Base-by-base conservation (phyloP, 345 rosid species). In the Aegle marmelos region DNA sequence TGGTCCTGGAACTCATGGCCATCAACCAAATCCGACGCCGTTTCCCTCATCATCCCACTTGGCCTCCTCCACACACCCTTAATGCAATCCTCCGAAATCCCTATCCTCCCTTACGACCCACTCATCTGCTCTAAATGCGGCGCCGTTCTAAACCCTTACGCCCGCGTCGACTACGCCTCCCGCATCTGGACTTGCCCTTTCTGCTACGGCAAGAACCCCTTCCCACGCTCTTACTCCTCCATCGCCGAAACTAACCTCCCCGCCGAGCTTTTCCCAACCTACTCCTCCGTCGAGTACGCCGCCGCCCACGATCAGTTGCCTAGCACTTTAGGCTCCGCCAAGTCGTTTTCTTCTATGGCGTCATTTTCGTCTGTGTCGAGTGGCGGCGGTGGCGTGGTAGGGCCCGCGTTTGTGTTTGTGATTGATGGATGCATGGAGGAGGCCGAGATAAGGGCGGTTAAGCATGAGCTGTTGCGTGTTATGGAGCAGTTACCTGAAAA, bases 1-100 rank as follows among this genome's bases (percentile, higher is more conserved):
- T 96, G 98, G 99, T 77, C 98, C 10, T 94, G 99, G 99, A 92
- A 94, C 86, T 89, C 98, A 59, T 96, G 99, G 99, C 98, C 98
- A 0, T 85, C 95, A 0, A 85, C 90, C 5, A 90, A 89, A 76
- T 62, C 91, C 59, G 93, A 90, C 64, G 84, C 86, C n/a, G 19
- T 88, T 7, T 83, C 97, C 7, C 91, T 94, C 59, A 72, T 88
- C 13, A 82, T 96, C 80, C 99, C 99, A 1, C 84, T 92, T 53
- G 77, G 93, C 85, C 82, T 96, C 86, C 87, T 96, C 86, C 92
- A 91, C 78, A 92, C 95, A 2, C 99, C 99, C 58, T 83, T 94
- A 60, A 88, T 89, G 89, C 90, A 88, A 7, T 90, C 90, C 82
- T 79, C 95, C 4, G 98, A 94, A 86, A 97, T 96, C 73, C 98